phyloP scores from a whole-genome alignment of 805 yeast species.

The Phaffomyces thermotolerans region DNA sequence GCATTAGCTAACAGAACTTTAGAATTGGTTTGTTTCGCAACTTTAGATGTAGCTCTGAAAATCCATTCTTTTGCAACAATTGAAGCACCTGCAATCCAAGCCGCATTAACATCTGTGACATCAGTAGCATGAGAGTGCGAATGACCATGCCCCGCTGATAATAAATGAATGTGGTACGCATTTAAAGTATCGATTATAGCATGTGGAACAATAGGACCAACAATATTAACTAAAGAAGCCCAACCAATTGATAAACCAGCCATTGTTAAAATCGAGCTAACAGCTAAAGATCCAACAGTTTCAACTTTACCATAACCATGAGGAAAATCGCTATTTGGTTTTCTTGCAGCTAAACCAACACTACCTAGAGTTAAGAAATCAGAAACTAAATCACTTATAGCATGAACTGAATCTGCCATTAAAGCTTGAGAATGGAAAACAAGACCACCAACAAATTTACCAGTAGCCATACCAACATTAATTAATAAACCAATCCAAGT shows the following conservation, averaged over 20 bases:
- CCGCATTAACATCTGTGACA: conserved; percentile 77
- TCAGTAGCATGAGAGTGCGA: conserved; percentile 27
- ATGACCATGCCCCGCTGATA: conserved; percentile 30
- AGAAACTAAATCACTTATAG: conserved; percentile 82
- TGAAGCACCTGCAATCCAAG: conserved; percentile 91
- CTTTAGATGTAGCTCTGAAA: conserved; percentile 70
- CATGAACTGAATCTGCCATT: conserved; percentile 91
- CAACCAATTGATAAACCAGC: conserved; percentile 92
- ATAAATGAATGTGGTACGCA: conserved; percentile 40
- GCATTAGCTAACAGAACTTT: conserved; percentile 94
- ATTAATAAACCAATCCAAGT: conserved; percentile 87
- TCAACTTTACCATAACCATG: conserved; percentile 91
- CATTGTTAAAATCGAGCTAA: conserved; percentile 69
- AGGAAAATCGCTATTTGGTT: conserved; percentile 60
- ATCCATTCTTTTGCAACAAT: conserved; percentile 84
- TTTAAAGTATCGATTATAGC: conserved; percentile 48
- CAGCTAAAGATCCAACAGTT: conserved; percentile 85
- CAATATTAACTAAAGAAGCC: conserved; percentile 63
- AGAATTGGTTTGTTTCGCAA: conserved; percentile 73
- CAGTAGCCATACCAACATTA: conserved; percentile 77
- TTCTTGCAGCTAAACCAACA: conserved; percentile 63
- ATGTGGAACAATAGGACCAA: conserved; percentile 62
- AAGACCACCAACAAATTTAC: conserved; percentile 85
- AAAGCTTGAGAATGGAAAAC: conserved; percentile 92
- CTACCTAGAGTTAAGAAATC: conserved; percentile 87